A percentile compares a stretch with the other conserved stretches of the same genome.
phyloP scores from a whole-genome alignment of 169 alveolate species.

The Plasmodium berghei region DNA sequence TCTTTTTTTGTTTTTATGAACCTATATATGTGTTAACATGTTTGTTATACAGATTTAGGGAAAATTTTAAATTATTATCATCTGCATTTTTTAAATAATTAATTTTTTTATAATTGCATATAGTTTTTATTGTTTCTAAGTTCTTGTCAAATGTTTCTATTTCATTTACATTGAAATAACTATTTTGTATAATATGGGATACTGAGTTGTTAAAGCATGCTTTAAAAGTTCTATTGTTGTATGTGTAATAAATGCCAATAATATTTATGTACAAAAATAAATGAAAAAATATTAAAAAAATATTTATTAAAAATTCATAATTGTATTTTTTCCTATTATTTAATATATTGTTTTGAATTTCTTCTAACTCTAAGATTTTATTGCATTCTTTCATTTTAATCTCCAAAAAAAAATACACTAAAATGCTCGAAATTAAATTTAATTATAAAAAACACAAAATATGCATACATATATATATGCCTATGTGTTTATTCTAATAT shows the following conservation, averaged over 20 bases:
- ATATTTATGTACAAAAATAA: constrained; percentile 32
- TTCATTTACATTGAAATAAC: constrained; percentile 4
- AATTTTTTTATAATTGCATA: constrained; percentile 44
- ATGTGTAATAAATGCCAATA: constrained; percentile 23
- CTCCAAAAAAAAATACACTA: not conserved
- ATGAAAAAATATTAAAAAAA: constrained; percentile 23
- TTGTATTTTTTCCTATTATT: constrained; percentile 10
- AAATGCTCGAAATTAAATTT: not conserved
- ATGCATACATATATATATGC: not conserved
- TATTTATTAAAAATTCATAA: constrained; percentile 14
- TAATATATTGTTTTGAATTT: constrained; percentile 16
- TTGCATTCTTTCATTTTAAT: constrained; percentile 7
- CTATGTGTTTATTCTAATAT: not conserved
- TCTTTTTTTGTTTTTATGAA: not conserved
- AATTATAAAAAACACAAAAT: not conserved
- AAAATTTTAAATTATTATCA: not conserved
- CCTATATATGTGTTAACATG: constrained; percentile 42
- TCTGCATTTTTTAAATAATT: constrained; percentile 12
- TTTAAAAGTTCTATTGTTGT: constrained; percentile 15
- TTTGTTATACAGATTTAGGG: constrained; percentile 8
- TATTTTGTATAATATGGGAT: constrained; percentile 8
- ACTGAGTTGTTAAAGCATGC: constrained; percentile 16
- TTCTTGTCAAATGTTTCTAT: constrained; percentile 11
- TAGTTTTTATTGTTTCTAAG: constrained; percentile 4
- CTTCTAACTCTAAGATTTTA: constrained; percentile 23